Base-by-base conservation (phyloP, 768 basidiomycete genomes). In the Russula vinacea region DNA sequence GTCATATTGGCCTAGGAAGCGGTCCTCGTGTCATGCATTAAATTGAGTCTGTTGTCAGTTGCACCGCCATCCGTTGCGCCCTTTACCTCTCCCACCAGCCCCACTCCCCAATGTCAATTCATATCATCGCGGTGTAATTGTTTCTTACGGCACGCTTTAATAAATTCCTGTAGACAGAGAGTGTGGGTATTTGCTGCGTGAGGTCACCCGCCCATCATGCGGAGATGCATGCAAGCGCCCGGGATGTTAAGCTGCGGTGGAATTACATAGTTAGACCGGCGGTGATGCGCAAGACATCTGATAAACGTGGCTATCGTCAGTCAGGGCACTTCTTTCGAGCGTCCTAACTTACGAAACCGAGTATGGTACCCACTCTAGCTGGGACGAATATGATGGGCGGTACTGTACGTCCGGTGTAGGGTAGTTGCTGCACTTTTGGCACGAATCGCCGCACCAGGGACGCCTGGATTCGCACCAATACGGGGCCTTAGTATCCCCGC, bases 291-390 rank as follows among this genome's bases (percentile, higher is more conserved):
- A 22, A 5, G 19, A 13, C 8, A 5, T 19, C 37, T n/a, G 37
- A 42, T 16, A 22, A 13, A 47, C 32, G 19, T 47, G 5, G 14
- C 1, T 19, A 54, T 33, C 39, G 14, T 47, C 37, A 10, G 40
- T 45, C 33, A 39, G n/a, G 54, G 17, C 52, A 45, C 35, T 35
- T 9, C 32, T 10, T 9, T 35, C 24, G 51, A 45, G 24, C 24
- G 19, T 24, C 40, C 9, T 17, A 35, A 7, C 16, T 39, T 64
- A 9, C 29, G 62, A 54, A 64, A 33, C 57, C 56, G 17, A 58
- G 40, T 49, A 37, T 24, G 42, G n/a, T 19, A 58, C 57, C 47
- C 24, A 35, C 57, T 58, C 40, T 64, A 50, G 45, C 37, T 35
- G 53, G 45, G 44, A 5, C 22, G 39, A 33, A 40, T 47, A 29